Evolutionary conservation across 2,329 filamentous ascomycete species (phyloP).

Genomic region (Calycina herbarum): DNA sequence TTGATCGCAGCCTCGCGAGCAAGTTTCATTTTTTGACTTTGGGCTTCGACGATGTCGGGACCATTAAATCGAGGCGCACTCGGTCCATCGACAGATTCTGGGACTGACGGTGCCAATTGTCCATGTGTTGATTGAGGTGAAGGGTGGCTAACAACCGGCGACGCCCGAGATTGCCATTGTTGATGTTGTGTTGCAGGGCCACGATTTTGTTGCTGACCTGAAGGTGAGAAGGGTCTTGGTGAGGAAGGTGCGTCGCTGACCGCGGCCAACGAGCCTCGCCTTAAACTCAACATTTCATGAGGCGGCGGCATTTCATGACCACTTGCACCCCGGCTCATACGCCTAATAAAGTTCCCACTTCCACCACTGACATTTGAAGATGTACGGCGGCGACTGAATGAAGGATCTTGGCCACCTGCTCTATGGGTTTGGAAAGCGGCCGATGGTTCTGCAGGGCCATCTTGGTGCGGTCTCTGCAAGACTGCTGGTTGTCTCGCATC

Average conservation of each 20-base stretch:
- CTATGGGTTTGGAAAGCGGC: constrained; percentile 81
- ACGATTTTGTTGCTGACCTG: constrained; percentile 33
- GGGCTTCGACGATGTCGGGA: constrained; percentile 51
- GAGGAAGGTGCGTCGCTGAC: constrained; percentile 53
- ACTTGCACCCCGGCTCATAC: constrained; percentile 36
- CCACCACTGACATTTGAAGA: constrained; percentile 92
- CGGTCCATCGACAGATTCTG: constrained; percentile 37
- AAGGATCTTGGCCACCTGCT: constrained; percentile 61
- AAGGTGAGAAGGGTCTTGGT: constrained; percentile 42
- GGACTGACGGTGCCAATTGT: constrained; percentile 38
- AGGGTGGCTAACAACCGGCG: constrained; percentile 38
- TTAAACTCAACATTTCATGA: constrained; percentile 43
- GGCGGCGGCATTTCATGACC: constrained; percentile 36
- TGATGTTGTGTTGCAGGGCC: constrained; percentile 33
- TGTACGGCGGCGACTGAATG: constrained; percentile 74
- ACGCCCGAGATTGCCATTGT: constrained; percentile 43
- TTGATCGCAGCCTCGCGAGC: constrained; percentile 69
- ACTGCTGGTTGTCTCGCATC: constrained; percentile 76
- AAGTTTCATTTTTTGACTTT: constrained; percentile 70
- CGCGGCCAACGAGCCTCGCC: constrained; percentile 51
- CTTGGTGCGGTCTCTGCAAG: constrained; percentile 69
- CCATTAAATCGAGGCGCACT: constrained; percentile 23
- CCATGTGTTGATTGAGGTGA: constrained; percentile 36
- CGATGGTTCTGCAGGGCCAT: constrained; percentile 77
- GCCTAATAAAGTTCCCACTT: constrained; percentile 64